phyloP scores from a whole-genome alignment of 495 filamentous ascomycete species.

The Hypoxylon lenormandii region DNA sequence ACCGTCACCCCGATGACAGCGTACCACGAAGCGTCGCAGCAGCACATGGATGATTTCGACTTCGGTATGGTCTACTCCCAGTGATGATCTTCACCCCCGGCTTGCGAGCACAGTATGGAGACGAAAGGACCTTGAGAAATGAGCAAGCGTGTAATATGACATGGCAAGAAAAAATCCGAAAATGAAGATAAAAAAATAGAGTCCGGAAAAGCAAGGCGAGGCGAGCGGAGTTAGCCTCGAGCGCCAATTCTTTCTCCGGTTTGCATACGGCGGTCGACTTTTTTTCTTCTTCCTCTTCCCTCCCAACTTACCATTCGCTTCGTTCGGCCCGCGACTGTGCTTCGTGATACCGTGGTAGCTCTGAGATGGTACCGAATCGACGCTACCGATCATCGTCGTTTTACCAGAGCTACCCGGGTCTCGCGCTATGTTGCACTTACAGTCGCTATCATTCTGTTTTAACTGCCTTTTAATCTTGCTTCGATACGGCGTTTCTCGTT shows the following conservation, averaged over 20 bases:
- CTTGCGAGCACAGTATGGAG: constrained; percentile 7
- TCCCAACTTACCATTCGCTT: constrained; percentile 15
- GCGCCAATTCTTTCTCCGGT: constrained; percentile 7
- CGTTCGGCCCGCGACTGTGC: constrained; percentile 2
- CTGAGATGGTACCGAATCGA: not conserved
- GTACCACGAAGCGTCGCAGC: constrained; percentile 40
- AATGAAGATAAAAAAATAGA: constrained; percentile 17
- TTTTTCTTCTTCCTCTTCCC: not conserved
- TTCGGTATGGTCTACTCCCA: constrained; percentile 45
- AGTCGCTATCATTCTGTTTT: constrained; percentile 11
- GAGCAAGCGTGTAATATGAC: not conserved
- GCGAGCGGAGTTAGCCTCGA: not conserved
- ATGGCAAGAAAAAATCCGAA: constrained; percentile 6
- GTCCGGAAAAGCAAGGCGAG: constrained; percentile 3
- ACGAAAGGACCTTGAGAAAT: not conserved
- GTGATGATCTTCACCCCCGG: constrained; percentile 23
- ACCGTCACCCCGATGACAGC: constrained; percentile 55
- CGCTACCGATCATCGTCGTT: not conserved
- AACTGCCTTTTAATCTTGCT: constrained; percentile 21
- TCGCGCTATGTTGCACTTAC: constrained; percentile 1
- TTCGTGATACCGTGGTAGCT: not conserved
- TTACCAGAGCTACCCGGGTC: not conserved
- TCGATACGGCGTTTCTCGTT: not conserved
- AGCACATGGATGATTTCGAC: constrained; percentile 42
- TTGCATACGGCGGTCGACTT: constrained; percentile 7